Conservation (phyloP, 306 rosid species). For the Rosa persica region DNA sequence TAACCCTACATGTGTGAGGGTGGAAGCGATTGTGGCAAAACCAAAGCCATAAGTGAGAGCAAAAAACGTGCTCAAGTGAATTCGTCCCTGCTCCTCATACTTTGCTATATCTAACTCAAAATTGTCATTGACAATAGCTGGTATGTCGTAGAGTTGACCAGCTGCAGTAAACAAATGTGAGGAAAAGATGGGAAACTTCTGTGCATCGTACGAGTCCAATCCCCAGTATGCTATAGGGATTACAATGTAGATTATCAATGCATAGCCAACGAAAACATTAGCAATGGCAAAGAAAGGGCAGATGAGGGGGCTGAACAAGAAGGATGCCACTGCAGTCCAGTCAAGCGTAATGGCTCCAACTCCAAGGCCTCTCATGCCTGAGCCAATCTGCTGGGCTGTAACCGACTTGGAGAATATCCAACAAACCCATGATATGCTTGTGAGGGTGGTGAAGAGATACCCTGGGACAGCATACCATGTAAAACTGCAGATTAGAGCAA, state of each 20-base stretch:
- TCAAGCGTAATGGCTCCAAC: conserved; percentile 75
- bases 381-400: conserved; percentile 80
- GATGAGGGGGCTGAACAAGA: conserved; percentile 75
- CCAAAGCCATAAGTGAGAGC: conserved; percentile 75
- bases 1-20: conserved; percentile 65
- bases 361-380: conserved; percentile 80
- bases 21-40: conserved; percentile 74
- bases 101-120: conserved; percentile 47
- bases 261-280: conserved; percentile 61
- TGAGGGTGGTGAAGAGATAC: conserved; percentile 67
- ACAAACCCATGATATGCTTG: conserved; percentile 79
- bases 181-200: conserved; percentile 69
- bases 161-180: conserved; percentile 60
- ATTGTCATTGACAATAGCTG: conserved; percentile 59
- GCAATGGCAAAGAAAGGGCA: conserved; percentile 73
- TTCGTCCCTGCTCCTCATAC: conserved; percentile 60
- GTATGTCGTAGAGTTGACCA: conserved; percentile 56
- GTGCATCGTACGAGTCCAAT: conserved; percentile 46
- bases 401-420: conserved; percentile 81
- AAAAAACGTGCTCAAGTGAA: conserved; percentile 63
- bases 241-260: conserved; percentile 41
- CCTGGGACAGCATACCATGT: conserved; percentile 72
- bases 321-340: conserved; percentile 70
- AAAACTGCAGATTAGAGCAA: conserved; percentile 68
- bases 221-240: conserved; percentile 72